These are phyloP conservation scores for Lentinus brumalis DNA, from an alignment of 768 basidiomycete genomes.

Conservation along the genomic window DNA sequence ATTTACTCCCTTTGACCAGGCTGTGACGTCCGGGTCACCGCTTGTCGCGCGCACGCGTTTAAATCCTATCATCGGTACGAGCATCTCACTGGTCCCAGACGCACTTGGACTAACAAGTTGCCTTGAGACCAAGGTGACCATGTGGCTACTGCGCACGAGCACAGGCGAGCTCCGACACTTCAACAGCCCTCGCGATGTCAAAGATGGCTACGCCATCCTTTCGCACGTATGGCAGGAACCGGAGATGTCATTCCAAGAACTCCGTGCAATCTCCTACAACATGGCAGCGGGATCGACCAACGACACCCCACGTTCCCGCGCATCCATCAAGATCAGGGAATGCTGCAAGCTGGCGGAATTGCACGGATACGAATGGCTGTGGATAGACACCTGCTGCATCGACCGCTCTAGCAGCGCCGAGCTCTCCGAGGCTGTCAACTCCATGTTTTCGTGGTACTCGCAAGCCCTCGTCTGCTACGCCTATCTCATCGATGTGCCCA, in stretches of 20 bases:
- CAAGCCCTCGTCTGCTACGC: conserved; percentile 12
- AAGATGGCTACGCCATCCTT: conserved; percentile 17
- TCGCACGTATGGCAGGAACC: conserved; percentile 16
- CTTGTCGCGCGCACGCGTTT: neutral
- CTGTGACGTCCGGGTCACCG: too few relatives aligned
- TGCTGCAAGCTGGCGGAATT: conserved; percentile 14
- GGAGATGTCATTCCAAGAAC: conserved; percentile 16
- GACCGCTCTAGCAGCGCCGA: conserved; percentile 14
- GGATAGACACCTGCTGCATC: conserved; percentile 21
- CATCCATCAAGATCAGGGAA: conserved; percentile 9
- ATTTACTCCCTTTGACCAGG: too few relatives aligned
- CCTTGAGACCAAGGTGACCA: neutral
- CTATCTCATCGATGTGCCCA: conserved; percentile 13
- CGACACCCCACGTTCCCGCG: neutral
- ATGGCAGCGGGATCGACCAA: neutral
- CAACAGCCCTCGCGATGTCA: conserved; percentile 15
- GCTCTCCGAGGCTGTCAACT: conserved; percentile 15
- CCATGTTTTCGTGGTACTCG: conserved; percentile 13
- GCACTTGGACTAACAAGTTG: neutral
- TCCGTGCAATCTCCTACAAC: neutral
- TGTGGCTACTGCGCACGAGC: conserved; percentile 11
- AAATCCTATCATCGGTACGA: neutral
- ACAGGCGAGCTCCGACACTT: conserved; percentile 10
- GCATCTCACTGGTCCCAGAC: neutral
- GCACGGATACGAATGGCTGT: conserved; percentile 18